Conservation (phyloP, 331 rosid species). For the Pyracantha coccinea region DNA sequence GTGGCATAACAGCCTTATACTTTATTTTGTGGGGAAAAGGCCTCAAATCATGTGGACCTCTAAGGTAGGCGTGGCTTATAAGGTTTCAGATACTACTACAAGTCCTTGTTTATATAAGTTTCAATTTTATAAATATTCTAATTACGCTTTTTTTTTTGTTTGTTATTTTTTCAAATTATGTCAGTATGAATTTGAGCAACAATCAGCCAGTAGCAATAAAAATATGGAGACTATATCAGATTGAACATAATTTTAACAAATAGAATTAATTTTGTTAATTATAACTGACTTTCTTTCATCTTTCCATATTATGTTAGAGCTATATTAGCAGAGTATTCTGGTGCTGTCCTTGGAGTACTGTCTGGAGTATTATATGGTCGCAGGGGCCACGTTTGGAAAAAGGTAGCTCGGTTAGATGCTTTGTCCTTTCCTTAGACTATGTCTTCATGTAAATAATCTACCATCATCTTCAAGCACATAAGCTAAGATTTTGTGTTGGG, state of each 20-base stretch:
- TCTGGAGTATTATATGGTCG: slow-evolving; percentile 88
- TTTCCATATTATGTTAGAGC: slow-evolving; percentile 46
- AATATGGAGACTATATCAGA: background rate
- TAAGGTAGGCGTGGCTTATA: slow-evolving; percentile 48
- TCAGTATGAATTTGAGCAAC: background rate
- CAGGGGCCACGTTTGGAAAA: slow-evolving; percentile 74
- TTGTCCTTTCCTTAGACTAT: background rate
- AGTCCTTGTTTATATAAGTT: background rate
- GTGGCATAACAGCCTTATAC: slow-evolving; percentile 84
- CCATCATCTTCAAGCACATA: background rate
- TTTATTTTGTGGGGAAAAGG: slow-evolving; percentile 97
- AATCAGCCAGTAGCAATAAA: background rate
- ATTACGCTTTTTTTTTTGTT: too few relatives aligned
- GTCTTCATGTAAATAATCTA: background rate
- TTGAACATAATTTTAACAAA: background rate
- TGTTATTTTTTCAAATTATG: background rate
- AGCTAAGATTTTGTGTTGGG: background rate
- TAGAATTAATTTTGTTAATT: background rate
- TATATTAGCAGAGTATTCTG: slow-evolving; percentile 94
- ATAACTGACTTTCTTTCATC: background rate
- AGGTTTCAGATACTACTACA: background rate
- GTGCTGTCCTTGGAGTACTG: slow-evolving; percentile 95
- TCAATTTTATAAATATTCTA: background rate
- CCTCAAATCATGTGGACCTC: slow-evolving; percentile 95
- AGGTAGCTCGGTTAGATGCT: slow-evolving; percentile 42